Evolutionary conservation across 805 yeast species (phyloP).

Genomic region (Nakazawaea holstii): DNA sequence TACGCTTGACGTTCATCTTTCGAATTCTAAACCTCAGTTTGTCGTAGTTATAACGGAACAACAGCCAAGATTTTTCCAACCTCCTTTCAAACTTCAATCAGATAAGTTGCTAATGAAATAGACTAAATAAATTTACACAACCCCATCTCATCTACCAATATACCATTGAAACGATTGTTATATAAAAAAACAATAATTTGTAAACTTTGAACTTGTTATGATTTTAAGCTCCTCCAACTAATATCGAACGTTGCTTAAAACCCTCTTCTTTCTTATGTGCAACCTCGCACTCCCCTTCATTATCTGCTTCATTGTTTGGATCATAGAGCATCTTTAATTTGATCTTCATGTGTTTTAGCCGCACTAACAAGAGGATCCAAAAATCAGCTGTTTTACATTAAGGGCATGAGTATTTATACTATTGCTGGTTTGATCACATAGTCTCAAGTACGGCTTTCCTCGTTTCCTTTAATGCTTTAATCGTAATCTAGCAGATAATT

Average conservation of each 20-base stretch:
- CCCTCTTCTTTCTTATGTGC: slow-evolving; percentile 74
- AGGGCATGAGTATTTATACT: slow-evolving; percentile 81
- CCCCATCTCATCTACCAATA: slow-evolving; percentile 66
- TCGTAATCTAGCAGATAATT: slow-evolving; percentile 82
- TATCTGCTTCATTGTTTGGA: slow-evolving; percentile 25
- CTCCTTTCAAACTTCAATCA: slow-evolving; percentile 60
- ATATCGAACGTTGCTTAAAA: slow-evolving; percentile 57
- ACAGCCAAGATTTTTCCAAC: slow-evolving; percentile 71
- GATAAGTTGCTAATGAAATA: slow-evolving; percentile 68
- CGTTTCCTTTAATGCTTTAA: slow-evolving; percentile 82
- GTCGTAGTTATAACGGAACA: slow-evolving; percentile 78
- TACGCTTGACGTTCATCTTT: slow-evolving; percentile 82
- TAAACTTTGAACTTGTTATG: slow-evolving; percentile 60
- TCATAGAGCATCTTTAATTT: slow-evolving; percentile 32
- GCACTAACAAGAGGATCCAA: slow-evolving; percentile 76
- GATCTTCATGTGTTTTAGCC: slow-evolving; percentile 65
- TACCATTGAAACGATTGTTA: slow-evolving; percentile 58
- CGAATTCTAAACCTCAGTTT: slow-evolving; percentile 82
- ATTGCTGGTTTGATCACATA: slow-evolving; percentile 81
- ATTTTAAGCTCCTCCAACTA: slow-evolving; percentile 76
- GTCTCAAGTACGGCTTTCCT: slow-evolving; percentile 83
- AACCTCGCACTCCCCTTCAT: slow-evolving; percentile 63
- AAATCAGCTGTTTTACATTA: no score
- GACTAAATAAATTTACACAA: slow-evolving; percentile 69
- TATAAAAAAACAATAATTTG: slow-evolving; percentile 65